phyloP scores from a whole-genome alignment of 306 rosid species.

The Citrullus colocynthis region DNA sequence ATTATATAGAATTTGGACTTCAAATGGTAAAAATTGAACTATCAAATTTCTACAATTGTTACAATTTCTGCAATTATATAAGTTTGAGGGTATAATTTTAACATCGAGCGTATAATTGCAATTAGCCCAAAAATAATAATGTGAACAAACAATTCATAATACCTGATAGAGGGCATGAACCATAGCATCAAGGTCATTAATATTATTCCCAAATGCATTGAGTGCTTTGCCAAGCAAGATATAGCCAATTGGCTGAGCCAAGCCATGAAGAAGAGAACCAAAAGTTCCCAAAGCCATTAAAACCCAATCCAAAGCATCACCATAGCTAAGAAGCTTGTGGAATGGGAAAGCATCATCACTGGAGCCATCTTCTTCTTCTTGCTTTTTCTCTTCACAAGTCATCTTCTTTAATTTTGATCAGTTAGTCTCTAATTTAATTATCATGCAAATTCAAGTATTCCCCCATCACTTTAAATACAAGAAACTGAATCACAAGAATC shows the following conservation, averaged over 20 bases:
- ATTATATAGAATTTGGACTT: no score
- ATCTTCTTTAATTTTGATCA: not conserved
- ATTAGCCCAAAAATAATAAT: no score
- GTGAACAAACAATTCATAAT: no score
- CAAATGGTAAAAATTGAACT: no score
- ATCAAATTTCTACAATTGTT: no score
- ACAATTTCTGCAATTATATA: no score
- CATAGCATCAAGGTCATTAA: slow-evolving; percentile 31
- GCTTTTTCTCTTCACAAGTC: not conserved
- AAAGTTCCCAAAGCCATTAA: slow-evolving; percentile 52
- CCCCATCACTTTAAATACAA: not conserved
- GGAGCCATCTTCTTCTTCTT: not conserved
- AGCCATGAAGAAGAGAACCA: slow-evolving; percentile 74
- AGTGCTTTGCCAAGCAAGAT: slow-evolving; percentile 68
- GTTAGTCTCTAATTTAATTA: no score
- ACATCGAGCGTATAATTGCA: no score
- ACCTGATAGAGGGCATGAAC: slow-evolving; percentile 65
- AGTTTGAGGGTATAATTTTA: no score
- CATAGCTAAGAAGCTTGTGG: slow-evolving; percentile 50
- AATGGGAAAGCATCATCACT: slow-evolving; percentile 19
- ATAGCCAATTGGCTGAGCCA: slow-evolving; percentile 81
- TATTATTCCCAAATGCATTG: slow-evolving; percentile 56
- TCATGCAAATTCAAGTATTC: not conserved
- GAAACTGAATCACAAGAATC: not conserved
- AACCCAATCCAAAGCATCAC: slow-evolving; percentile 56